These are phyloP conservation scores for Mikania micrantha DNA, from an alignment of 129 eudicot species.

Conservation along the genomic window DNA sequence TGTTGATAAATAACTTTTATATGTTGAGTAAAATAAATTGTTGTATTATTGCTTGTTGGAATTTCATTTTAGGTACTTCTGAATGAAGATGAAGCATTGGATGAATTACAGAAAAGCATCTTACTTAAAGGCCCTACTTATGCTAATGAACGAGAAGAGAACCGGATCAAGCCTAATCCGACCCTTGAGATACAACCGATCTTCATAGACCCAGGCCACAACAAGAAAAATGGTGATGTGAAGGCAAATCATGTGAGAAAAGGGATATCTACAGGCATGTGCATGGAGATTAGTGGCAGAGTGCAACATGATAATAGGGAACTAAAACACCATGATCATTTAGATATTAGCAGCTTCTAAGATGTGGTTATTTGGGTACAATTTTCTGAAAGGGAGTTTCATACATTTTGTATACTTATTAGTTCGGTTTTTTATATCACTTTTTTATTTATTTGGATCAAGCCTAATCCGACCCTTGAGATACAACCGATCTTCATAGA, in stretches of 20 bases:
- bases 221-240: conserved; percentile 37
- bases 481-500: conserved; percentile 80
- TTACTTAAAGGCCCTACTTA: conserved; percentile 62
- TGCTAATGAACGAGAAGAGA: conserved; percentile 57
- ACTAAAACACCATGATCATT: conserved; percentile 31
- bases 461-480: conserved; percentile 76
- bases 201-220: conserved; percentile 72
- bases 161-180: conserved; percentile 86
- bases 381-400: not conserved
- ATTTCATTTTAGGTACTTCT: conserved; percentile 48
- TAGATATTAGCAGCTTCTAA: conserved; percentile 23
- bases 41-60: not conserved
- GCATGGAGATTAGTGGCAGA: conserved; percentile 95
- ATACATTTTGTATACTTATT: not conserved
- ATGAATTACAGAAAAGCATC: conserved; percentile 49
- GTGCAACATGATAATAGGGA: conserved; percentile 71
- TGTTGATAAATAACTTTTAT: not conserved
- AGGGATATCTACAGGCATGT: conserved; percentile 50
- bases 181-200: conserved; percentile 69
- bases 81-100: conserved; percentile 73
- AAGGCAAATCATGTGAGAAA: conserved; percentile 28
- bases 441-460: too few relatives aligned
- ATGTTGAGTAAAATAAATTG: not conserved
- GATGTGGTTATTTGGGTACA: not conserved
- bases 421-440: too few relatives aligned